phyloP scores from a whole-genome alignment of 225 moss, liverwort and hornwort species.

The Physcomitrellopsis africana region DNA sequence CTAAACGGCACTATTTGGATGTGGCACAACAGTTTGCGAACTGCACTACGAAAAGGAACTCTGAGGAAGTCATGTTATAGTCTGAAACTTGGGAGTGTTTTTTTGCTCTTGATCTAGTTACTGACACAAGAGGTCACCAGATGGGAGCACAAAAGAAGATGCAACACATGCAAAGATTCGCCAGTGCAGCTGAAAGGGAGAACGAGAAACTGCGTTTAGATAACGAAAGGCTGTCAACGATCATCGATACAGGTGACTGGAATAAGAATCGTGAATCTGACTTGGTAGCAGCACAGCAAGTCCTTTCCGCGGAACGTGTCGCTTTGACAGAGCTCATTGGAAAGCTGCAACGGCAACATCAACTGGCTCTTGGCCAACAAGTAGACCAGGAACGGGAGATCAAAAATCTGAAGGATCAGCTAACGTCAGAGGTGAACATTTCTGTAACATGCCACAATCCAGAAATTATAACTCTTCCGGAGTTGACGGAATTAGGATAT shows the following conservation, averaged over 20 bases:
- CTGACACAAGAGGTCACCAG: slow-evolving; percentile 32
- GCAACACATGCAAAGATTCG: slow-evolving; percentile 58
- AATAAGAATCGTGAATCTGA: slow-evolving; percentile 64
- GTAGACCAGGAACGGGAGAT: slow-evolving; percentile 71
- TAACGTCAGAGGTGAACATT: slow-evolving; percentile 57
- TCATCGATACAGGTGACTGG: slow-evolving; percentile 81
- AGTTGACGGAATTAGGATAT: too few relatives aligned
- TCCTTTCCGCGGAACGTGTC: slow-evolving; percentile 74
- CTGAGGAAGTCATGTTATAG: not conserved
- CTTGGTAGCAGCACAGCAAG: slow-evolving; percentile 59
- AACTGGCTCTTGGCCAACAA: slow-evolving; percentile 72
- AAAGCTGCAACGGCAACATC: slow-evolving; percentile 50
- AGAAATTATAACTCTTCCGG: too few relatives aligned
- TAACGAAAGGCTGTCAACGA: slow-evolving; percentile 75
- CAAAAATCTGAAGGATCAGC: slow-evolving; percentile 65
- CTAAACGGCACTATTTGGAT: slow-evolving; percentile 14
- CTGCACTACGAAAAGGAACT: not conserved
- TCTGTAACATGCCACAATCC: not conserved
- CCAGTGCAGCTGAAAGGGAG: slow-evolving; percentile 64
- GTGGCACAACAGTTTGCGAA: not conserved
- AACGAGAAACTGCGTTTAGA: slow-evolving; percentile 69
- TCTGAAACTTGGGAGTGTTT: not conserved
- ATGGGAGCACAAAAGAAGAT: slow-evolving; percentile 76
- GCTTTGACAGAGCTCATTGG: slow-evolving; percentile 81
- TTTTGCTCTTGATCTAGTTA: not conserved